These are phyloP conservation scores for Agrocybe chaxingu DNA, from an alignment of 768 basidiomycete species.

Conservation along the genomic window DNA sequence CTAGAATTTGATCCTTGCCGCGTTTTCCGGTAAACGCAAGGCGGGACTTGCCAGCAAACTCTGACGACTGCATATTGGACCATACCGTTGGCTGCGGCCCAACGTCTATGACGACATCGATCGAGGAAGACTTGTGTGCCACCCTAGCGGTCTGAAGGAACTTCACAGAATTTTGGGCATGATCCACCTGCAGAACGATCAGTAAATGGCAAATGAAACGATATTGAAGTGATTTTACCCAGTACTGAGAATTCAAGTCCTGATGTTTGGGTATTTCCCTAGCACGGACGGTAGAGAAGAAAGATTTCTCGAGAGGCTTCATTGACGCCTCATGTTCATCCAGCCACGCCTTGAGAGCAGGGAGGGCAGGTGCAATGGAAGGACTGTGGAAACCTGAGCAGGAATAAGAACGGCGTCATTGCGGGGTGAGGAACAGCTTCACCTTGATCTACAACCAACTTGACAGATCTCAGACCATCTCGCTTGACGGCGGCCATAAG, in stretches of 20 bases:
- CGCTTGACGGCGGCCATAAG: constrained; percentile 25
- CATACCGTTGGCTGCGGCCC: constrained; percentile 31
- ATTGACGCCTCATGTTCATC: constrained; percentile 16
- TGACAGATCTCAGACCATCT: constrained; percentile 22
- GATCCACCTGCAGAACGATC: constrained; percentile 23
- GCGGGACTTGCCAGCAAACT: constrained; percentile 17
- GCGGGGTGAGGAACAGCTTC: neutral
- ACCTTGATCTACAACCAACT: constrained; percentile 31
- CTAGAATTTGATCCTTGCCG: constrained; percentile 28
- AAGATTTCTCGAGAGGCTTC: constrained; percentile 19
- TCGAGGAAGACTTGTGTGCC: constrained; percentile 16
- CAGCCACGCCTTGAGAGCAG: constrained; percentile 25
- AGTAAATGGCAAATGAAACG: neutral
- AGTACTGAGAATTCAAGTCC: constrained; percentile 22
- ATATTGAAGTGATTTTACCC: constrained; percentile 18
- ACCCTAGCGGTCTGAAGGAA: constrained; percentile 25
- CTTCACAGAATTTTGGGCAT: constrained; percentile 28
- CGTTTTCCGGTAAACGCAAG: constrained; percentile 26
- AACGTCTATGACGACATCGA: constrained; percentile 28
- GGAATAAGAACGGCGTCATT: neutral
- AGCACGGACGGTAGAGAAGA: constrained; percentile 29
- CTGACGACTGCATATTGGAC: constrained; percentile 26
- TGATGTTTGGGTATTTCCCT: constrained; percentile 20
- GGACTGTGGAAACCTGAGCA: constrained; percentile 31
- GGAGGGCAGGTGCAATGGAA: constrained; percentile 25